A percentile compares a stretch with the other conserved stretches of the same genome.
phyloP scores from a whole-genome alignment of 768 basidiomycete species.

The Fomitopsis serialis region DNA sequence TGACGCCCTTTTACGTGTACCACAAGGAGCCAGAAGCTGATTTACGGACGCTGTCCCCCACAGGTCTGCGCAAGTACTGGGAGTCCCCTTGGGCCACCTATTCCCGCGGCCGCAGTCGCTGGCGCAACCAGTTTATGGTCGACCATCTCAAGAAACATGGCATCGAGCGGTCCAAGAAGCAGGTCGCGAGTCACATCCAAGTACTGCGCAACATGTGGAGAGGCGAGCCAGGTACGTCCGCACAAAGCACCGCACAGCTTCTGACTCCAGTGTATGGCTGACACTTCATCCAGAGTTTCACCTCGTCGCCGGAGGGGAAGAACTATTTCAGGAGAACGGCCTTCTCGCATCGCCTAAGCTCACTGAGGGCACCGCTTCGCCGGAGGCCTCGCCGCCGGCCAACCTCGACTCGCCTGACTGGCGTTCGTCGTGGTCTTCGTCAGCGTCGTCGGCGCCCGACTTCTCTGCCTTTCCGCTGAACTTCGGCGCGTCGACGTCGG shows the following conservation, averaged over 20 bases:
- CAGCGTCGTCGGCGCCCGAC: constrained; percentile 27
- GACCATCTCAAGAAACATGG: constrained; percentile 69
- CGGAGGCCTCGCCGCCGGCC: constrained; percentile 4
- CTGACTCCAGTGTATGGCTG: constrained; percentile 8
- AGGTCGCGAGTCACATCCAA: constrained; percentile 87
- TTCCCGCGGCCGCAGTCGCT: constrained; percentile 71
- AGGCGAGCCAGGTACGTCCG: constrained; percentile 60
- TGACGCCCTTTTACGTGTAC: constrained; percentile 17
- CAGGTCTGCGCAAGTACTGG: constrained; percentile 76
- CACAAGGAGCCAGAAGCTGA: constrained; percentile 1
- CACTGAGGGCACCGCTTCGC: constrained; percentile 6
- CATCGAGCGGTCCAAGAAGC: constrained; percentile 75
- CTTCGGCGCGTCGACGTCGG: neutral
- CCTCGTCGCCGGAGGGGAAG: constrained; percentile 77
- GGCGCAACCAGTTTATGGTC: constrained; percentile 84
- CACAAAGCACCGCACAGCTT: neutral
- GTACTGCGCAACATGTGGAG: constrained; percentile 87
- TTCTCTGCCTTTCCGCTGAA: neutral
- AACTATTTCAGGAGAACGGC: constrained; percentile 43
- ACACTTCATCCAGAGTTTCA: constrained; percentile 51
- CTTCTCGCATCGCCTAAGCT: constrained; percentile 35
- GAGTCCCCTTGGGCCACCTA: constrained; percentile 77
- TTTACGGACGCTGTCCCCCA: neutral
- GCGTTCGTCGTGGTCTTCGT: constrained; percentile 13
- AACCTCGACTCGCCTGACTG: constrained; percentile 10